These are phyloP conservation scores for Nicotiana attenuata DNA, from an alignment of 257 asterid genomes.

Conservation along the genomic window DNA sequence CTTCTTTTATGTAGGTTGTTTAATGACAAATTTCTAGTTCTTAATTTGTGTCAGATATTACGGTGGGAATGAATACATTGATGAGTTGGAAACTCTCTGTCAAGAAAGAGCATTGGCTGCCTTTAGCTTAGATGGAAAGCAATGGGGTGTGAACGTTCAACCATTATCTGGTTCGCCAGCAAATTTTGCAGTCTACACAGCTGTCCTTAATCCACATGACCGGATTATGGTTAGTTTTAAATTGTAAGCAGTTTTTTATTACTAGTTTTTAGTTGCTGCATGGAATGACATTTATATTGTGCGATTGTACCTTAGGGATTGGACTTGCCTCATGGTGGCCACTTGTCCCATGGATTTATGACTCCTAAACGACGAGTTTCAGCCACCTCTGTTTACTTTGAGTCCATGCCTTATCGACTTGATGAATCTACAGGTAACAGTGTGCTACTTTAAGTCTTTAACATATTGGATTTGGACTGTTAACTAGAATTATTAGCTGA, in stretches of 20 bases:
- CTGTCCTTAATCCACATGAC: conserved; percentile 83
- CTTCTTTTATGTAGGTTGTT: neutral
- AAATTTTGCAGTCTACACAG: conserved; percentile 90
- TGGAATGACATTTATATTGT: neutral
- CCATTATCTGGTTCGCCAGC: conserved; percentile 98
- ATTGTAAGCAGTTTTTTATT: neutral
- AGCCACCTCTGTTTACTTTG: conserved; percentile 89
- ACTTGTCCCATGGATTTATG: conserved; percentile 95
- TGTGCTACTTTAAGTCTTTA: neutral
- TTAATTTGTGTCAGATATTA: conserved; percentile 50
- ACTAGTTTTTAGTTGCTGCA: neutral
- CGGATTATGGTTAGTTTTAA: conserved; percentile 65
- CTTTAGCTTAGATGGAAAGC: conserved; percentile 60
- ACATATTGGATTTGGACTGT: neutral
- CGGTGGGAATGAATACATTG: conserved; percentile 89
- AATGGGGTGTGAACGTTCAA: conserved; percentile 96
- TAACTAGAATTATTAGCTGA: neutral
- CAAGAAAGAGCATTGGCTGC: conserved; percentile 93
- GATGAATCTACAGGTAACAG: conserved; percentile 80
- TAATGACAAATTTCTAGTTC: neutral
- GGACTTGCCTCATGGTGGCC: conserved; percentile 98
- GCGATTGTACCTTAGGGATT: conserved; percentile 47
- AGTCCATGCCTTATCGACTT: conserved; percentile 89
- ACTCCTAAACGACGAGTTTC: conserved; percentile 91
- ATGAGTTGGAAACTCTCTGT: conserved; percentile 86